Conservation (phyloP, 139 green algal species). For the Volvox africanus region DNA sequence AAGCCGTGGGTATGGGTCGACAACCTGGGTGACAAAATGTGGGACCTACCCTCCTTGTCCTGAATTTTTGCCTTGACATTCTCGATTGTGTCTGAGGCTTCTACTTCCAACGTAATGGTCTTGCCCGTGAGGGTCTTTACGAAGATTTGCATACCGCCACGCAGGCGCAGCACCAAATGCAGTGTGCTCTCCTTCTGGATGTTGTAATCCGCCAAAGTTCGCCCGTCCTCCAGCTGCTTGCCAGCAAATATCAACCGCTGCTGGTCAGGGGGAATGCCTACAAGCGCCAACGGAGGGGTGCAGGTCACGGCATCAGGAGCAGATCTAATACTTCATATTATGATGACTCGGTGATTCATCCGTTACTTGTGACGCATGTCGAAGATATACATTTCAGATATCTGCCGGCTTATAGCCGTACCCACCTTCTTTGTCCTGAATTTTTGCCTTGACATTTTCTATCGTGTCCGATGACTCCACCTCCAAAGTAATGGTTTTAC, state of each 20-base stretch:
- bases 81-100: conserved; percentile 81
- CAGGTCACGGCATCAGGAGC: too few species aligned
- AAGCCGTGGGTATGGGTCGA: too few species aligned
- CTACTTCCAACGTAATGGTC: conserved; percentile 94
- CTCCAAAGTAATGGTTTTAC: conserved; percentile 88
- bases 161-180: conserved; percentile 70
- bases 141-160: conserved; percentile 29
- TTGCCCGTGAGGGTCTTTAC: conserved; percentile 75
- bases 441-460: too few species aligned
- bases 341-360: too few species aligned
- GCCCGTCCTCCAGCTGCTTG: conserved; percentile 96
- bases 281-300: not conserved
- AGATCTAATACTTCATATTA: too few species aligned
- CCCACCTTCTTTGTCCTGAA: conserved; percentile 53
- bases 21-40: too few species aligned
- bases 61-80: conserved; percentile 81
- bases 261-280: conserved; percentile 89
- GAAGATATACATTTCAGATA: too few species aligned
- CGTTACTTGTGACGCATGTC: too few species aligned
- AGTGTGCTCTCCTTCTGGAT: conserved; percentile 95
- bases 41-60: conserved; percentile 54
- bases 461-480: conserved; percentile 1
- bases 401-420: too few species aligned
- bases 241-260: conserved; percentile 95
- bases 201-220: conserved; percentile 95